phyloP scores from a whole-genome alignment of 352 stramenopile species.

The Pythium graminicola region DNA sequence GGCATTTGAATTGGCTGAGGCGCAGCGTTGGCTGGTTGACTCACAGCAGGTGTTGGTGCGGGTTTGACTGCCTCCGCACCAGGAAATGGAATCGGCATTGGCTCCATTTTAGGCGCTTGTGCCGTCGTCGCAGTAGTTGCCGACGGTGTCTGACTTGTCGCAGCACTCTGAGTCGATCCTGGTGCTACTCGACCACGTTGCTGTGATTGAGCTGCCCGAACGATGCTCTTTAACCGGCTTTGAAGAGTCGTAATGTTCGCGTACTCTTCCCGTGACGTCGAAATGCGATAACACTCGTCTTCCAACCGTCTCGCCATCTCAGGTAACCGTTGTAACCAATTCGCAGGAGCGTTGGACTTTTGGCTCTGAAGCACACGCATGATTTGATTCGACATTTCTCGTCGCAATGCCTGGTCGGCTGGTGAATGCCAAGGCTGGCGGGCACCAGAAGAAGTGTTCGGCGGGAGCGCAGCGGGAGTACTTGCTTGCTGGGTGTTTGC shows the following conservation, averaged over 20 bases:
- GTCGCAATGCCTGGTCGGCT: slow-evolving; percentile 63
- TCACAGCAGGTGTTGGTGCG: neutral
- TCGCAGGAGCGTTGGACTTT: slow-evolving; percentile 91
- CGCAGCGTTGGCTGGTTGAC: neutral
- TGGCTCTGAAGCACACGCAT: slow-evolving; percentile 94
- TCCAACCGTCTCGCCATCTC: slow-evolving; percentile 98
- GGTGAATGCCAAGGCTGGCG: slow-evolving; percentile 63
- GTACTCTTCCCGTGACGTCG: slow-evolving; percentile 90
- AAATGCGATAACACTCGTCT: slow-evolving; percentile 93
- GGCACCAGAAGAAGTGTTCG: slow-evolving; percentile 3
- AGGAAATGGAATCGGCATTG: slow-evolving; percentile 53
- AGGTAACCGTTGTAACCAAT: slow-evolving; percentile 96
- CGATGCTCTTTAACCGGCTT: slow-evolving; percentile 92
- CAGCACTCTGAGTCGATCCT: neutral
- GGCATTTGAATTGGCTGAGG: slow-evolving; percentile 74
- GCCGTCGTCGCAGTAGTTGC: slow-evolving; percentile 13
- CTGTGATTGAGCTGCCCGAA: slow-evolving; percentile 68
- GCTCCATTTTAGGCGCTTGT: slow-evolving; percentile 3
- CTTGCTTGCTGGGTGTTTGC: neutral
- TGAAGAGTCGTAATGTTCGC: slow-evolving; percentile 94
- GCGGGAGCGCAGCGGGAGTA: neutral
- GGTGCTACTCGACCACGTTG: slow-evolving; percentile 33
- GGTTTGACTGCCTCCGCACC: slow-evolving; percentile 36
- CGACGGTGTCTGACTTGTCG: slow-evolving; percentile 22
- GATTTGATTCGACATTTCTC: slow-evolving; percentile 88